phyloP scores from a whole-genome alignment of 257 asterid genomes.

The Ajuga chamaepitys region DNA sequence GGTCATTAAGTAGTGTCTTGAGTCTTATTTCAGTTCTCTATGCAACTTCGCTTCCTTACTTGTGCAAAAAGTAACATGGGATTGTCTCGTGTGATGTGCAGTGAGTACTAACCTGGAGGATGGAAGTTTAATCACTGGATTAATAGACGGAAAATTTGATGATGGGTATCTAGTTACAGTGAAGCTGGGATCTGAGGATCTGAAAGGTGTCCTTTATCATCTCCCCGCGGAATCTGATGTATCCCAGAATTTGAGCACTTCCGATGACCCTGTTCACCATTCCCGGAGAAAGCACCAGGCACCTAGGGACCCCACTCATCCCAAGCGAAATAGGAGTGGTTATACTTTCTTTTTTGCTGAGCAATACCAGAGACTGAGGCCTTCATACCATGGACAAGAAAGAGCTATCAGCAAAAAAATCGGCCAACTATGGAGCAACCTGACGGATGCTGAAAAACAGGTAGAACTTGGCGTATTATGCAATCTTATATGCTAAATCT shows the following conservation, averaged over 20 bases:
- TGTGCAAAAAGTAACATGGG: constrained; percentile 1
- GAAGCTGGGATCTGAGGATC: constrained; percentile 53
- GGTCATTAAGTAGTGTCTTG: neutral
- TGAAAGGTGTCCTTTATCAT: constrained; percentile 84
- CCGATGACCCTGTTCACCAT: constrained; percentile 26
- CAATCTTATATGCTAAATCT: neutral
- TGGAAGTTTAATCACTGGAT: constrained; percentile 59
- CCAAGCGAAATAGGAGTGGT: constrained; percentile 76
- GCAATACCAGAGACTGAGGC: constrained; percentile 70
- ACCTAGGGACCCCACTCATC: constrained; percentile 62
- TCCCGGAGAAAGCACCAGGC: constrained; percentile 47
- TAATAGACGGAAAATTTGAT: constrained; percentile 87
- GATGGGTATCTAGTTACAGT: constrained; percentile 75
- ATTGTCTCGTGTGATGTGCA: constrained; percentile 25
- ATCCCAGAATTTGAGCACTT: constrained; percentile 25
- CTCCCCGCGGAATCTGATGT: constrained; percentile 28
- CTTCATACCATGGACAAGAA: constrained; percentile 80
- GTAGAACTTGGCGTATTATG: constrained; percentile 17
- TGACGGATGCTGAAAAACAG: constrained; percentile 79
- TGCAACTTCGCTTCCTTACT: neutral
- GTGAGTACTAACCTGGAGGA: constrained; percentile 42
- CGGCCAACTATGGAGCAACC: constrained; percentile 72
- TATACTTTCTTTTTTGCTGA: constrained; percentile 89
- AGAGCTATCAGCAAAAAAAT: constrained; percentile 73
- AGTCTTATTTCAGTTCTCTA: neutral